Percentiles rank a stretch among this genome's conserved stretches.
These are phyloP conservation scores for Melaleuca quinquenervia DNA, from an alignment of 345 rosid species.

Conservation along the genomic window DNA sequence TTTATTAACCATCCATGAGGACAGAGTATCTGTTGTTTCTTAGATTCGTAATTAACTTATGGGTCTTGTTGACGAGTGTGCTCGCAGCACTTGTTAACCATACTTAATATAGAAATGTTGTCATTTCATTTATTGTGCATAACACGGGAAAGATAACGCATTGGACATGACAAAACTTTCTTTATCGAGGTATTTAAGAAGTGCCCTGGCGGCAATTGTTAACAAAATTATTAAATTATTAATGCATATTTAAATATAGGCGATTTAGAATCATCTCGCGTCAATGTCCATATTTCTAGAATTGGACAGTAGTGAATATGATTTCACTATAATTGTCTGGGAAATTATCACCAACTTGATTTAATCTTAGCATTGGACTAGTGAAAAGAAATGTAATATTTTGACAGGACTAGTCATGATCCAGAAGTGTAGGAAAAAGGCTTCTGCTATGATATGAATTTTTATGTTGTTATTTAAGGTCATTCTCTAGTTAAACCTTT, in stretches of 20 bases:
- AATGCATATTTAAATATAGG: neutral
- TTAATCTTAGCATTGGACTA: neutral
- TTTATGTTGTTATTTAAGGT: neutral
- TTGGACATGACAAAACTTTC: neutral
- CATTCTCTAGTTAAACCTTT: neutral
- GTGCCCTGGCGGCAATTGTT: neutral
- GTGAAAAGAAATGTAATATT: neutral
- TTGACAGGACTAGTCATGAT: neutral
- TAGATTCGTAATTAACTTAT: neutral
- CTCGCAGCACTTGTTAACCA: neutral
- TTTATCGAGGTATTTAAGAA: neutral
- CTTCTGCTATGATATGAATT: neutral
- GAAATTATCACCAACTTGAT: neutral
- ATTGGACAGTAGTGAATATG: neutral
- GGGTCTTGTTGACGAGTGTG: neutral
- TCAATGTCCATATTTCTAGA: neutral
- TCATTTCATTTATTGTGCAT: neutral
- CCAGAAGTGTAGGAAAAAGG: neutral
- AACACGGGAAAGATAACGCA: neutral
- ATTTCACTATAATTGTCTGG: neutral
- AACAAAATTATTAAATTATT: neutral
- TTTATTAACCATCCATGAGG: neutral
- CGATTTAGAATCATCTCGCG: neutral
- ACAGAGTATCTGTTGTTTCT: neutral
- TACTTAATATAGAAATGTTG: neutral